Percentiles rank a stretch among this genome's conserved stretches.
Conservation (phyloP, 179 eudicot genomes). For the Sideroxylon spinosum region DNA sequence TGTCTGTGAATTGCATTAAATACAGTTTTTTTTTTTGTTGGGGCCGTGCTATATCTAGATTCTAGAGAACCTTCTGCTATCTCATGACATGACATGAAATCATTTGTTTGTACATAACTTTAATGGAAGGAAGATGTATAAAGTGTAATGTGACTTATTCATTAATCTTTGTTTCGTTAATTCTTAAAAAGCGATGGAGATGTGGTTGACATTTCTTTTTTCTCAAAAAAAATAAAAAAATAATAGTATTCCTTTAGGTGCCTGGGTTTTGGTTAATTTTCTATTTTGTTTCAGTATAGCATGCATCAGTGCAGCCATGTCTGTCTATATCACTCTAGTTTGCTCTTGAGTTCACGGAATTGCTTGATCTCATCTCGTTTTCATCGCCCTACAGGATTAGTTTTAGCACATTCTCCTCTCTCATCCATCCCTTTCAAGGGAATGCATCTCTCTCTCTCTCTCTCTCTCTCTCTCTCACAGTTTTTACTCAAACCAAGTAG, state of each 20-base stretch:
- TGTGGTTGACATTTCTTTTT: conserved; percentile 3
- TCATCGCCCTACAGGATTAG: not conserved
- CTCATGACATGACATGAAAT: not conserved
- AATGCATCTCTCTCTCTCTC: not conserved
- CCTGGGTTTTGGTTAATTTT: not conserved
- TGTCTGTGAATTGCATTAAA: too few species aligned
- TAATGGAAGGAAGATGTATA: not conserved
- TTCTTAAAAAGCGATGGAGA: conserved; percentile 2
- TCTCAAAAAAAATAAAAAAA: too few species aligned
- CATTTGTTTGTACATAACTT: not conserved
- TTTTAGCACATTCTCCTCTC: not conserved
- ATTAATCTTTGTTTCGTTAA: not conserved
- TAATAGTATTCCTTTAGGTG: not conserved
- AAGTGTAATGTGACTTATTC: not conserved
- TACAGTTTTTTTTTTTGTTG: too few species aligned
- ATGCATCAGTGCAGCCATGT: not conserved
- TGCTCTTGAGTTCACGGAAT: not conserved
- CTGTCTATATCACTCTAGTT: not conserved
- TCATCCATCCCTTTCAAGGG: not conserved
- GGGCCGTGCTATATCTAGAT: too few species aligned
- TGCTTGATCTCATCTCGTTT: conserved; percentile 1
- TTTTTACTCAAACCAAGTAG: too few species aligned
- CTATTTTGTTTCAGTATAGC: not conserved
- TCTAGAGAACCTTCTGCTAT: not conserved
- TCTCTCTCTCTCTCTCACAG: not conserved